phyloP scores from a whole-genome alignment of 805 yeast genomes.

The Wickerhamomyces pijperi region DNA sequence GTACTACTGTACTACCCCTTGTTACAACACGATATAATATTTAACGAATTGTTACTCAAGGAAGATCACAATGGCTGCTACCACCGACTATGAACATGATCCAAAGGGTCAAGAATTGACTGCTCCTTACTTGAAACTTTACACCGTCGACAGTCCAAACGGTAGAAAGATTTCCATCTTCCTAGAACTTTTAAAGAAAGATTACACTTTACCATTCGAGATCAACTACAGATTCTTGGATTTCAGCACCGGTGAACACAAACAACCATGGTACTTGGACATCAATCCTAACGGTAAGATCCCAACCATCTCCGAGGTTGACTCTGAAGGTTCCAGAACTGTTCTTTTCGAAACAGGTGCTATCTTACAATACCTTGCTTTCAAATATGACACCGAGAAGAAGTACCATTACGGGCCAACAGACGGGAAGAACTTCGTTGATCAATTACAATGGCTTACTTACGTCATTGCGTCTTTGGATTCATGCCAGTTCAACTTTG shows the following conservation, averaged over 20 bases:
- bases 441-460: slow-evolving; percentile 36
- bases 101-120: slow-evolving; percentile 9
- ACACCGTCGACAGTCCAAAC: slow-evolving; percentile 27
- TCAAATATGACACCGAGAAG: slow-evolving; percentile 41
- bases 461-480: slow-evolving; percentile 47
- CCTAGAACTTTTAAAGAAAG: slow-evolving; percentile 20
- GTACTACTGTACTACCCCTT: too few relatives aligned
- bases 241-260: slow-evolving; percentile 32
- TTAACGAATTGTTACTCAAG: too few relatives aligned
- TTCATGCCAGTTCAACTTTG: slow-evolving; percentile 42
- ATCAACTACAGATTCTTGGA: slow-evolving; percentile 27
- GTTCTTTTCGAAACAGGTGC: slow-evolving; percentile 48
- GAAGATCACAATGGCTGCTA: too few relatives aligned
- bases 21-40: too few relatives aligned
- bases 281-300: slow-evolving; percentile 51
- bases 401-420: slow-evolving; percentile 21
- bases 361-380: slow-evolving; percentile 43
- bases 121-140: slow-evolving; percentile 30
- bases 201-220: slow-evolving; percentile 9
- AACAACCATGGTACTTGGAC: slow-evolving; percentile 40
- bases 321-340: slow-evolving; percentile 25
- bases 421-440: slow-evolving; percentile 29
- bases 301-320: slow-evolving; percentile 34
- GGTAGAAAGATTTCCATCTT: slow-evolving; percentile 27
- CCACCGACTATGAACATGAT: slow-evolving; percentile 9